Base-by-base conservation (phyloP, 257 asterid species). In the Nicotiana tabacum region DNA sequence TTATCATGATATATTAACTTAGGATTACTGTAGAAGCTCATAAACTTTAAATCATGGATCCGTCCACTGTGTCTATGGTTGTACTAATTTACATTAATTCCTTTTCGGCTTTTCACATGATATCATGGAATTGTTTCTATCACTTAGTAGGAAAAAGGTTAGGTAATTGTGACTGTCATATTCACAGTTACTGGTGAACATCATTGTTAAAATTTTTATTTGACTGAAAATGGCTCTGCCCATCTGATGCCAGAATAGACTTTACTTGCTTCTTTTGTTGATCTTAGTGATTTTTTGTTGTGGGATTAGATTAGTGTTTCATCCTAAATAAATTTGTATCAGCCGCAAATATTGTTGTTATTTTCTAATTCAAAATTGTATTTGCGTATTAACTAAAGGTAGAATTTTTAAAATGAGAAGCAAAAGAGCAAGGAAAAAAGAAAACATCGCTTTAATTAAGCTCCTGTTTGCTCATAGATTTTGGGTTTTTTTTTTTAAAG, bases 111-210 rank as follows among this genome's bases (percentile, higher is more conserved):
- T 46, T 24, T 21, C 79, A 24, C 79, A 13, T 24, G 37, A 43
- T 24, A 66, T 66, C 9, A 6, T 46, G 21, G 79, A 72, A 46
- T 72, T 6, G 18, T 84, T 67, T 77, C 70, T 56, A 39, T 61
- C 37, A 35, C 67, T 81, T 83, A 8, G 62, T 64, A 85, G 30
- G 9, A n/a, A 60, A 66, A 12, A 29, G 11, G 15, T 77, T 33
- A 72, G 80, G 16, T 68, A 65, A 55, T 64, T 84, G 79, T 67
- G n/a, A 80, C 66, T 53, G 48, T 77, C 33, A 33, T 33, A 24
- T 61, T 62, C 17, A 55, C 29, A 65, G 77, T 17, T 17, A 8
- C 69, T 24, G 18, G 43, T 61, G 3, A 35, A 51, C 18, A 81
- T 12, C 18, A n/a, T 6, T 11, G 18, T 4, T 21, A 21, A 21